phyloP scores from a whole-genome alignment of 345 rosid genomes.

The Conringia planisiliqua region DNA sequence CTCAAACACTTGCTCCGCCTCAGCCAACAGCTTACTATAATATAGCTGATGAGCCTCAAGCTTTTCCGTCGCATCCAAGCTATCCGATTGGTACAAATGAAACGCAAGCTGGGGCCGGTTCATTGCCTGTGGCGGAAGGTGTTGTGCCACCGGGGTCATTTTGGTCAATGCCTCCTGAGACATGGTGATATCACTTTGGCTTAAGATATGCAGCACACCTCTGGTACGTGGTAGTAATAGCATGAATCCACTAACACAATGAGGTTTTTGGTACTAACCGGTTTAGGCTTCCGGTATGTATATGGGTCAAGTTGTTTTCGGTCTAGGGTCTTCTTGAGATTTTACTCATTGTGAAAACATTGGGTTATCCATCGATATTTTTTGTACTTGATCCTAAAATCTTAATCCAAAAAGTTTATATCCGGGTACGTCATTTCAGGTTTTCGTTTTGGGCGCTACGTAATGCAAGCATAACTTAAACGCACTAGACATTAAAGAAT shows the following conservation, averaged over 20 bases:
- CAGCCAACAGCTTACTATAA: background rate
- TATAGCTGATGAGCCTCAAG: background rate
- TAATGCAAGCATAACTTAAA: background rate
- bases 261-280: conserved; percentile 1
- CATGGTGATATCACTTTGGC: conserved; percentile 23
- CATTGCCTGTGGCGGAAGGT: background rate
- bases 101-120: background rate
- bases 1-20: conserved; percentile 3
- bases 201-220: background rate
- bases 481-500: background rate
- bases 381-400: background rate
- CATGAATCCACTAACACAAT: conserved; percentile 14
- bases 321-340: background rate
- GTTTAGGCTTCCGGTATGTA: conserved; percentile 9
- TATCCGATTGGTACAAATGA: background rate
- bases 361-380: background rate
- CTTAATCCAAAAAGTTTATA: background rate
- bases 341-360: background rate
- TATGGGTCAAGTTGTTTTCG: background rate
- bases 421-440: background rate
- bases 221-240: background rate
- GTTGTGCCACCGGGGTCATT: background rate
- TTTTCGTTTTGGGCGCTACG: background rate
- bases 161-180: conserved; percentile 25
- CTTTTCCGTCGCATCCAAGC: conserved; percentile 16